Evolutionary conservation across 257 asterid genomes (phyloP), one percentile per base, ranked within the genome.

Genomic region (Nicotiana noctiflora): DNA sequence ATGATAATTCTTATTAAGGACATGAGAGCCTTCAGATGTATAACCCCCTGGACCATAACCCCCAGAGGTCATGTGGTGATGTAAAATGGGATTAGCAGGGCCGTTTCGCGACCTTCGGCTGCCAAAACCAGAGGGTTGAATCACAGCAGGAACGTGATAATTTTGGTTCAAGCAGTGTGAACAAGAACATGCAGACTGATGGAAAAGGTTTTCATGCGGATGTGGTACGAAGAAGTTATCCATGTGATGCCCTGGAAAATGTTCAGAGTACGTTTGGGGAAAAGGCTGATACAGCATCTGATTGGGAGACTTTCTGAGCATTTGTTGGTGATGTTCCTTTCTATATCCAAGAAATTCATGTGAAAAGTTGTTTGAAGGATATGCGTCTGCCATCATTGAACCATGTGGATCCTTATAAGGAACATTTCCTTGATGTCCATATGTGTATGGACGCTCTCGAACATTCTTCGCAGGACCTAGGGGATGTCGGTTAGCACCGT

Each of bases 151-250:
- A 80, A 81, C 18, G 15, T 88, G 90, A 92, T 90, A 84, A 51
- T 87, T 91, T 79, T 84, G 90, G 82, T 88, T 89, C 76, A 70
- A 80, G 86, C 95, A 92, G 72, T 93, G 94, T 83, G 81, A 86
- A 65, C 97, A 95, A 74, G 97, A 89, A 90, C 97, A 95, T n/a
- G 96, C 84, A 5, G 96, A 90, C 83, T 91, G 98, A 82, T 90
- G 97, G 75, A 86, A 88, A 82, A 88, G 85, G 83, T 89, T 87
- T 82, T 92, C 97, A 52, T 88, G 98, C 23, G 90, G 88, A 66
- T 90, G 91, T 64, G 93, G 84, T 83, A 88, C 84, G 83, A 87
- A 87, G 66, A 68, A 88, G 23, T 91, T 94, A 14, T 82, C 90
- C 76, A 84, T 88, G 68, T 82, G 86, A 82, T 88, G 90, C 53